Evolutionary conservation across 192 early-diverging fungal species (phyloP), one percentile per base, ranked within the genome.

Genomic region (Backusella parvicylindrica): DNA sequence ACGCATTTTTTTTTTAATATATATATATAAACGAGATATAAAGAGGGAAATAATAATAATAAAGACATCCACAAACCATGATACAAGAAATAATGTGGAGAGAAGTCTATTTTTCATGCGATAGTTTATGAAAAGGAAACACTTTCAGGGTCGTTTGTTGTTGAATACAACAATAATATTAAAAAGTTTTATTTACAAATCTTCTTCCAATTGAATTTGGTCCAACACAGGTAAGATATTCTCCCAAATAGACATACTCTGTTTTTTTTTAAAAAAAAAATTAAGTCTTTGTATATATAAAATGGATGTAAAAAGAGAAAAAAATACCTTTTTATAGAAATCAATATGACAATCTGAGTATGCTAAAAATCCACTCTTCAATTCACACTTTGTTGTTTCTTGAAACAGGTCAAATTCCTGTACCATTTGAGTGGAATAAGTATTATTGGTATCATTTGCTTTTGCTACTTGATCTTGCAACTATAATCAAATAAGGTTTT

Each of bases 341-440:
- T 93, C 91, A 64, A 96, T 88, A 72, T 98, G 95, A 30, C 91
- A 87, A 8, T 92, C 86, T 5, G 91, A 89, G 80, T 95, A 91
- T n/a, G 90, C 91, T 18, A 88, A 74, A 69, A 97, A 81, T 31
- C 88, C 87, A 18, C 89, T 84, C 78, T 94, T 94, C 73, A 96
- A 89, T 76, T 98, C 97, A 15, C 84, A 84, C 69, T 89, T 82
- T 84, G 96, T 98, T 80, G 92, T 85, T 18, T 80, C 63, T 56
- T 91, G 86, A 86, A 97, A 97, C 40, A 95, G 85, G 36, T 95
- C 91, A 72, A 91, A 91, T 80, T 99, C 97, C 71, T 92, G 92
- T 23, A 80, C 73, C 8, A 97, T 89, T 78, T 95, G 89, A 36
- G 90, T 86, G 2, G 95, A 95, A 73, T 96, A 95, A 32, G 82